Conservation (phyloP, 106 monocot species). For the Dioscorea dumetorum region DNA sequence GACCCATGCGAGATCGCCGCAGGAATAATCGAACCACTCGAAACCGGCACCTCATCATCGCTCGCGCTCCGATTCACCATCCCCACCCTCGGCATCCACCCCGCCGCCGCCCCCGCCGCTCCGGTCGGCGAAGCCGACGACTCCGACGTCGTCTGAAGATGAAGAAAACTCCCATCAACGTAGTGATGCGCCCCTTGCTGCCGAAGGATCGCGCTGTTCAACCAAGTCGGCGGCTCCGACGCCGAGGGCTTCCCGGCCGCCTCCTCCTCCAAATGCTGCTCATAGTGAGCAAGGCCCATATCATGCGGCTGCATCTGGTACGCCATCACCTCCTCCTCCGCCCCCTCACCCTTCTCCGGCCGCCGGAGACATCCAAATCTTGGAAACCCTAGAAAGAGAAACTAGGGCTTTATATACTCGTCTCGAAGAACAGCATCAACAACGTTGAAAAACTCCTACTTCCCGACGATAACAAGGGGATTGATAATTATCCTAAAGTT, state of each 20-base stretch:
- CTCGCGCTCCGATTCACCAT: slow-evolving; percentile 16
- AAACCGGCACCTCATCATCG: slow-evolving; percentile 19
- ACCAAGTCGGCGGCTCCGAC: slow-evolving; percentile 45
- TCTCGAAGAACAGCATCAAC: too few relatives aligned
- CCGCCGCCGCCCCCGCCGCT: slow-evolving; percentile 16
- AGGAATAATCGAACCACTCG: slow-evolving; percentile 18
- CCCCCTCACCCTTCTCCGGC: not conserved
- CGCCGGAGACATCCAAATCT: not conserved
- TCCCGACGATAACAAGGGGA: too few relatives aligned
- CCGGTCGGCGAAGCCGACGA: slow-evolving; percentile 8
- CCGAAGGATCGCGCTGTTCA: slow-evolving; percentile 60
- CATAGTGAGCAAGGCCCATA: slow-evolving; percentile 35
- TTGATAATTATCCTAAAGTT: too few relatives aligned
- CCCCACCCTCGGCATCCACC: not conserved
- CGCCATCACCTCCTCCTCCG: slow-evolving; percentile 39
- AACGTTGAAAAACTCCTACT: too few relatives aligned
- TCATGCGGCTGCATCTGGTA: slow-evolving; percentile 44
- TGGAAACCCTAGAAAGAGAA: not conserved
- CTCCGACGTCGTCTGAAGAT: slow-evolving; percentile 47
- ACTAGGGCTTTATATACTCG: too few relatives aligned
- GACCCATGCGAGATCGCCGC: slow-evolving; percentile 3
- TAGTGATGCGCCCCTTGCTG: slow-evolving; percentile 33
- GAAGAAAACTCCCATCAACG: slow-evolving; percentile 61
- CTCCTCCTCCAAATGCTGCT: not conserved
- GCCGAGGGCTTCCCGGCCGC: not conserved